Evolutionary conservation across 495 filamentous ascomycete genomes (phyloP).

Genomic region (Hyaloscypha hepaticicola): DNA sequence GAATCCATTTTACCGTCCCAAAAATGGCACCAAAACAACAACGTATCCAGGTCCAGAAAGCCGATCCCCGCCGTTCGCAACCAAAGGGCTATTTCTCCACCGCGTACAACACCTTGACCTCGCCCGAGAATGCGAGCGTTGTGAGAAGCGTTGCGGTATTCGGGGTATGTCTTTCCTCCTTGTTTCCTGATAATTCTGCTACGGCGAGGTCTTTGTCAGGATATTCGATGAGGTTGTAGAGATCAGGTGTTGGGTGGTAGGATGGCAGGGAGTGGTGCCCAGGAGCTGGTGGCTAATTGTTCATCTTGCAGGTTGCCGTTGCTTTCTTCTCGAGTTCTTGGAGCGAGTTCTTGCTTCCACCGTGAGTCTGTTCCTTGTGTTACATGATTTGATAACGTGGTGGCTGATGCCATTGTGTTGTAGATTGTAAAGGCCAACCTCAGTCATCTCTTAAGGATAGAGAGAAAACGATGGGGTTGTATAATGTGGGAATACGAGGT

Average conservation of each 20-base stretch:
- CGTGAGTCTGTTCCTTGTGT: conserved; percentile 48
- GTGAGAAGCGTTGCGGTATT: conserved; percentile 72
- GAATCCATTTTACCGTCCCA: background rate
- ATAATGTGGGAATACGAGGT: background rate
- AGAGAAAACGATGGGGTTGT: background rate
- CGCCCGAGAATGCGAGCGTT: conserved; percentile 71
- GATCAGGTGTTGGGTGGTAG: background rate
- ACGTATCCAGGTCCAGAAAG: conserved; percentile 39
- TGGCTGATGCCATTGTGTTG: background rate
- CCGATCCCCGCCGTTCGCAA: conserved; percentile 30
- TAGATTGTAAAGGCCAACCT: conserved; percentile 13
- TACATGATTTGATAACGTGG: conserved; percentile 29
- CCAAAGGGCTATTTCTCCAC: conserved; percentile 50
- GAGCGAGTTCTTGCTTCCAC: conserved; percentile 71
- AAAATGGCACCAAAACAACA: conserved; percentile 37
- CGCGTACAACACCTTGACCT: conserved; percentile 63
- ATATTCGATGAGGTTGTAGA: background rate
- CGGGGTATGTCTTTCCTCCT: conserved; percentile 54
- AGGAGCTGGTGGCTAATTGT: conserved; percentile 2
- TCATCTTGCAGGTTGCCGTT: conserved; percentile 57
- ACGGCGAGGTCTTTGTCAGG: background rate
- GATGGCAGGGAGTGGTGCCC: background rate
- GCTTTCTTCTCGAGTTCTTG: conserved; percentile 73
- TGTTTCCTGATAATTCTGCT: background rate
- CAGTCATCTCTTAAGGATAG: background rate